A percentile compares a stretch with the other conserved stretches of the same genome.
These are phyloP conservation scores for Kurtzmaniella natalensis DNA, from an alignment of 1,139 yeast species.

Conservation along the genomic window DNA sequence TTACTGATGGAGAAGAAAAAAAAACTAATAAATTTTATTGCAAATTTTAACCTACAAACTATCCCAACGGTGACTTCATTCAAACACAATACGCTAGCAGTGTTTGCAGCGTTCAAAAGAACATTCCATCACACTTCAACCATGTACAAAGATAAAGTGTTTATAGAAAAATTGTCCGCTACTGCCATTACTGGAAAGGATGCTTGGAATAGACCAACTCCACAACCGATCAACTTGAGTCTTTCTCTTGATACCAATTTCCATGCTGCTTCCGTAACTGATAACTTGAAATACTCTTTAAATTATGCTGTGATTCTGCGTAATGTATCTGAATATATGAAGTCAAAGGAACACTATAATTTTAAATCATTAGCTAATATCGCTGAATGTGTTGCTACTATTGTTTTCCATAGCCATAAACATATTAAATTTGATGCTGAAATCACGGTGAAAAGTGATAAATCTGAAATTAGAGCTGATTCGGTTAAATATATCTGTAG, in stretches of 20 bases:
- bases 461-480: slow-evolving; percentile 56
- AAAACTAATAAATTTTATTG: too few species aligned
- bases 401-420: slow-evolving; percentile 46
- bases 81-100: slow-evolving; percentile 15
- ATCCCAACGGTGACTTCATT: slow-evolving; percentile 9
- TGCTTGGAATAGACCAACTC: slow-evolving; percentile 67
- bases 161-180: slow-evolving; percentile 53
- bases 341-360: slow-evolving; percentile 37
- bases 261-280: slow-evolving; percentile 64
- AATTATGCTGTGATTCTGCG: slow-evolving; percentile 84
- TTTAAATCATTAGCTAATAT: slow-evolving; percentile 53
- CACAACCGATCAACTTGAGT: slow-evolving; percentile 65
- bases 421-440: slow-evolving; percentile 28
- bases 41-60: too few species aligned
- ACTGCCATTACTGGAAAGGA: slow-evolving; percentile 70
- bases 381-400: slow-evolving; percentile 49
- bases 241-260: slow-evolving; percentile 66
- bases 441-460: slow-evolving; percentile 43
- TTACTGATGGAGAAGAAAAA: neutral
- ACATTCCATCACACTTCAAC: slow-evolving; percentile 13
- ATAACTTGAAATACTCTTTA: slow-evolving; percentile 74
- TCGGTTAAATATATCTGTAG: slow-evolving; percentile 35
- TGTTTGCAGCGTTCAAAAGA: slow-evolving; percentile 14
- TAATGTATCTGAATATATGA: slow-evolving; percentile 51
- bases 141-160: slow-evolving; percentile 47